A percentile compares a stretch with the other conserved stretches of the same genome.
Evolutionary conservation across 345 rosid species (phyloP).

Genomic region (Camelina neglecta): DNA sequence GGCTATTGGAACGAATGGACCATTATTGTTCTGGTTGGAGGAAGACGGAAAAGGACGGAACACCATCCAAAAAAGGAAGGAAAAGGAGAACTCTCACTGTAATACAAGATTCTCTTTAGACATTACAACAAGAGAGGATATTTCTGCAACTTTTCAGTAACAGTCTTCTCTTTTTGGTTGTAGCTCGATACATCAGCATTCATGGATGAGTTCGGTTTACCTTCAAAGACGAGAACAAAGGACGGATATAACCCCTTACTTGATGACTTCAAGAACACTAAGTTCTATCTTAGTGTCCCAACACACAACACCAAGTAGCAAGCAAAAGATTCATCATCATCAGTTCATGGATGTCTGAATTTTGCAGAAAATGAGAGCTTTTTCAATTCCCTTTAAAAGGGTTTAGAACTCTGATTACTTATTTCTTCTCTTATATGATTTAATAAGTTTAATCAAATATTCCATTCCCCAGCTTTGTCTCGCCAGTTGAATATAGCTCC

Average conservation of each 20-base stretch:
- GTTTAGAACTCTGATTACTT: background rate
- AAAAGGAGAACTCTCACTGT: constrained; percentile 86
- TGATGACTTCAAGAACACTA: constrained; percentile 95
- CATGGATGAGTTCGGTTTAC: constrained; percentile 96
- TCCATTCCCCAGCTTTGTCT: background rate
- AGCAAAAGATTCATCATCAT: constrained; percentile 17
- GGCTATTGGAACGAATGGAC: constrained; percentile 88
- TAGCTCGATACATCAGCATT: constrained; percentile 87
- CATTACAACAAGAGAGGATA: constrained; percentile 4
- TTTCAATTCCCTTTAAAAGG: background rate
- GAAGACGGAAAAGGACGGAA: constrained; percentile 55
- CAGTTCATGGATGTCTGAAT: constrained; percentile 23
- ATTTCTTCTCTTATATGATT: background rate
- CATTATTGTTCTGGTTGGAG: constrained; percentile 90
- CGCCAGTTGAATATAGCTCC: background rate
- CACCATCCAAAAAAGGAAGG: constrained; percentile 69
- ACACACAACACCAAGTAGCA: constrained; percentile 81
- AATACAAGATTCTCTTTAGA: constrained; percentile 45
- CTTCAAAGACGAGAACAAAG: constrained; percentile 81
- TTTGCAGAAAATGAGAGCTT: constrained; percentile 10
- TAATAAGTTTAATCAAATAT: background rate
- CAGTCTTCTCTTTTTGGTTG: background rate
- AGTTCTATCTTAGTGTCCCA: constrained; percentile 90
- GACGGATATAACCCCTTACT: constrained; percentile 94
- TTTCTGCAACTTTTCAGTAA: background rate